Evolutionary conservation across 164 flowering plant genomes (phyloP), one percentile per base, ranked within the genome.

Genomic region (Echeveria elegans): DNA sequence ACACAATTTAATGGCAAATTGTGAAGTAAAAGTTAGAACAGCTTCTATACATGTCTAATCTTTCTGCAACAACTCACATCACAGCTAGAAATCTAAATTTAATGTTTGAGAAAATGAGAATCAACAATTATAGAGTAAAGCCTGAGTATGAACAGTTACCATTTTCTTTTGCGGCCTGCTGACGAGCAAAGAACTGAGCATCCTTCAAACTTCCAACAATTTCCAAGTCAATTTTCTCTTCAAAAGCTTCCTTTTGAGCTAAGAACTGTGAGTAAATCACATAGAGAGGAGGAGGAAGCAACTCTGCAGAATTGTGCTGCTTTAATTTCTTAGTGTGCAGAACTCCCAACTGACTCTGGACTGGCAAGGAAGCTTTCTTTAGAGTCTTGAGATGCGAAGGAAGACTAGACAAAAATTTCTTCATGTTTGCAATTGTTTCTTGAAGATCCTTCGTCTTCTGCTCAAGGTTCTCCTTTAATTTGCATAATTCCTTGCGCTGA

Each of bases 201-300:
- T 95, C 99, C 75, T 88, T 92, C 71, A 88, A 34, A 68, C 93
- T 95, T 72, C 99, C 99, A 2, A 82, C 66, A 37, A 95, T 82
- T 72, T 95, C 97, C 75, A 95, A 53, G 65, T 95, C 97, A 70
- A 95, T 84, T 41, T 75, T 72, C 76, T 92, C 99, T 36, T 83
- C 92, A 79, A 95, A 92, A n/a, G 99, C 97, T 77, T 95, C 99
- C 75, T 89, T 95, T 69, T 90, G 97, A 23, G 97, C 96, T 73
- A 83, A 28, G 47, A 95, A 75, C 78, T 95, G 97, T 14, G 99
- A 92, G 78, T 85, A 92, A 23, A 92, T 77, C 59, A 95, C 85
- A 76, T 85, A 95, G 1, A 95, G 87, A 45, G 97, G 91, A 59
- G 97, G 99, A 63, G 97, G 96, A 71, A 95, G 97, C 69, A 95